Conservation (phyloP, 129 eudicot genomes). For the Cynara cardunculus region DNA sequence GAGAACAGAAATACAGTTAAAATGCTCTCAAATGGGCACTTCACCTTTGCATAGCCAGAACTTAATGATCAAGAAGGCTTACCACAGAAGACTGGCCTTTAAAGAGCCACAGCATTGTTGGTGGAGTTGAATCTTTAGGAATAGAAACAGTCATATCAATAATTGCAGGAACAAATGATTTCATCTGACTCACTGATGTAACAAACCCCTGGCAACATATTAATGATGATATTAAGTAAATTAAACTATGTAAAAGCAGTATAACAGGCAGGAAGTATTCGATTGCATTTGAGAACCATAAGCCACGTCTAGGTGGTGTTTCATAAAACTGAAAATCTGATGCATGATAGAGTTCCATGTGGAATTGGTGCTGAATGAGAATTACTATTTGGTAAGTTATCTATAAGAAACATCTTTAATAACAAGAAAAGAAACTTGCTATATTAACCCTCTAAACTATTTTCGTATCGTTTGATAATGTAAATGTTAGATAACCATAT, state of each 20-base stretch:
- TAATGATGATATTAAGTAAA: neutral
- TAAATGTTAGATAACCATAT: neutral
- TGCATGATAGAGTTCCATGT: neutral
- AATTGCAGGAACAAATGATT: constrained; percentile 87
- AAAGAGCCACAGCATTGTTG: constrained; percentile 79
- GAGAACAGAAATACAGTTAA: neutral
- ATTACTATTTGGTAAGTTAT: neutral
- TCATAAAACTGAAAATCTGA: neutral
- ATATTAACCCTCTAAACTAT: neutral
- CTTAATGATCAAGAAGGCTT: constrained; percentile 21
- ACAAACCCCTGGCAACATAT: constrained; percentile 69
- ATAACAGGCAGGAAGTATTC: constrained; percentile 6
- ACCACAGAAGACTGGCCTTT: constrained; percentile 86
- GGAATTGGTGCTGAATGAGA: constrained; percentile 3
- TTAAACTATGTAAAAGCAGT: neutral
- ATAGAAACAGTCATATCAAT: constrained; percentile 75
- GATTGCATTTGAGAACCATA: neutral
- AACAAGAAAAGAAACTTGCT: neutral
- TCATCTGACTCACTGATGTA: constrained; percentile 82
- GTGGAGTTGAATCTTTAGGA: constrained; percentile 70
- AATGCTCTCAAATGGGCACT: neutral
- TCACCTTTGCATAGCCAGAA: neutral
- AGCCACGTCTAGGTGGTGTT: neutral
- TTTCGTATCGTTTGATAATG: neutral
- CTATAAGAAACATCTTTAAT: neutral